These are phyloP conservation scores for Elsinoe necatrix DNA, from an alignment of 2,329 filamentous ascomycete species.

Conservation along the genomic window DNA sequence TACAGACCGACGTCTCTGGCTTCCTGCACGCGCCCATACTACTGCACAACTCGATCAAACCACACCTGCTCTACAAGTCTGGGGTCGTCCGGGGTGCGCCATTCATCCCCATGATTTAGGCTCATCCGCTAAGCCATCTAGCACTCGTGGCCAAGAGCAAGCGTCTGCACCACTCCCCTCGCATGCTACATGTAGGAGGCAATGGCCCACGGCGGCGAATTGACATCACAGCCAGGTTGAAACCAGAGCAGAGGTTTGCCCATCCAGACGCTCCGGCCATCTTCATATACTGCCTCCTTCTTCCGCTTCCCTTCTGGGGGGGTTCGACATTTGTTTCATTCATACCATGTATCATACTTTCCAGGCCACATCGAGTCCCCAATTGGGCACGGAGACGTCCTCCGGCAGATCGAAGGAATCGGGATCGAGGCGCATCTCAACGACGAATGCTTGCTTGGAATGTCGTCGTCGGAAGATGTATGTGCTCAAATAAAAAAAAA, in stretches of 20 bases:
- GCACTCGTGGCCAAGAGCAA: not conserved
- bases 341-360: conserved; percentile 39
- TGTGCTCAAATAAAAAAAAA: not conserved
- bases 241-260: not conserved
- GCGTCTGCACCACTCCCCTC: not conserved
- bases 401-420: conserved; percentile 31
- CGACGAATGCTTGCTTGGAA: conserved; percentile 59
- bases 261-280: not conserved
- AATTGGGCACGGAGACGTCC: conserved; percentile 29
- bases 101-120: conserved; percentile 8
- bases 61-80: not conserved
- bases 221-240: conserved; percentile 5
- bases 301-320: not conserved
- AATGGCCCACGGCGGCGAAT: conserved; percentile 3
- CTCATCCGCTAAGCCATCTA: not conserved
- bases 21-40: not conserved
- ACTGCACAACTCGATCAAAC: not conserved
- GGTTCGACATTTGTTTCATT: not conserved
- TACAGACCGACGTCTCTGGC: not conserved
- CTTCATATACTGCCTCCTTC: not conserved
- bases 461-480: conserved; percentile 70
- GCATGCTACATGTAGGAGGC: not conserved
- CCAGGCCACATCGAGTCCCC: conserved; percentile 28
- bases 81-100: conserved; percentile 8
- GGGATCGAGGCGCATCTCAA: conserved; percentile 39